Conservation (phyloP, 495 filamentous ascomycete species). For the Talaromyces adpressus region DNA sequence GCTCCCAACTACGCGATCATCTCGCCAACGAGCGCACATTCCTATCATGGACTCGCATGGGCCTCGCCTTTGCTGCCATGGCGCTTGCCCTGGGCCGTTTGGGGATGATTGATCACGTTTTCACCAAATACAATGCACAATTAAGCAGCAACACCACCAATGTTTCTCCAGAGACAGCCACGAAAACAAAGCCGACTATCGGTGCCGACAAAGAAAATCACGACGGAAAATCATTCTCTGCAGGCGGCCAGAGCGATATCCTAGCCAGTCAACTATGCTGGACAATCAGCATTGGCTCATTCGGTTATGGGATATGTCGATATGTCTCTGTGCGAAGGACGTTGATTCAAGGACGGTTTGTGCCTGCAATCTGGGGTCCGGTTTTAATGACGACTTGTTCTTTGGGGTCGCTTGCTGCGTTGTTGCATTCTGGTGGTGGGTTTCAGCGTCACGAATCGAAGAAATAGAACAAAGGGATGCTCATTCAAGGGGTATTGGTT, state of each 20-base stretch:
- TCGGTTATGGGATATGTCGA: conserved; percentile 24
- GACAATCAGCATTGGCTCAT: conserved; percentile 20
- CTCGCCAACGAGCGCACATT: conserved; percentile 50
- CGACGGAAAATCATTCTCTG: background rate
- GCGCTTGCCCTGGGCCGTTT: conserved; percentile 38
- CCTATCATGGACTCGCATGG: conserved; percentile 45
- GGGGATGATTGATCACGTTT: conserved; percentile 20
- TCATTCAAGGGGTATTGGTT: no score
- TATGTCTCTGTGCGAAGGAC: conserved; percentile 21
- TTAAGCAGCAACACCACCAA: background rate
- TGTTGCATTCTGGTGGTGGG: conserved; percentile 9
- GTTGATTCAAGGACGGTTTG: conserved; percentile 20
- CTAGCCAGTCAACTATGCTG: conserved; percentile 19
- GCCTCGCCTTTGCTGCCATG: conserved; percentile 42
- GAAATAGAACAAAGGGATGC: background rate
- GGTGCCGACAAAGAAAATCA: background rate
- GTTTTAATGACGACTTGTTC: conserved; percentile 20
- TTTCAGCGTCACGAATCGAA: background rate
- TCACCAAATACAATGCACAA: background rate
- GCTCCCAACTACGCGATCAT: conserved; percentile 39
- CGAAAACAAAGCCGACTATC: background rate
- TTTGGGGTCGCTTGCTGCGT: conserved; percentile 8
- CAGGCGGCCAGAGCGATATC: background rate
- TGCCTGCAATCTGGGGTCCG: conserved; percentile 27
- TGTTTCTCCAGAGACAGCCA: background rate